Evolutionary conservation across 23 red algal species (phyloP).

Genomic region (Agarophyton chilense): DNA sequence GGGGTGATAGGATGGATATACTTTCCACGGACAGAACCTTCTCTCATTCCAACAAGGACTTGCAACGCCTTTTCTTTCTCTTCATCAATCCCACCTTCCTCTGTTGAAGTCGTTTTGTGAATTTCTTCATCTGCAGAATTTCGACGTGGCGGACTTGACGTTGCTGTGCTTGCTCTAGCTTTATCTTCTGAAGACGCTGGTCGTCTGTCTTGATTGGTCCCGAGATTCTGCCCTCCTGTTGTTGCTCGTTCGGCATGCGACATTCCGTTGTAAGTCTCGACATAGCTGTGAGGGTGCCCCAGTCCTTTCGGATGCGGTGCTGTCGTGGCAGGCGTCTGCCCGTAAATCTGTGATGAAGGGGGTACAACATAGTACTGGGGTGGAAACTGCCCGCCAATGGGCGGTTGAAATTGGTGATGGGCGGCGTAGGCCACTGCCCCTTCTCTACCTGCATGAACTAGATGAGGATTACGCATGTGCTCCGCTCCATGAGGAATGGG

Average conservation of each 20-base stretch:
- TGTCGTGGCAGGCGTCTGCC: background rate
- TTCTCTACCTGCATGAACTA: constrained; percentile 37
- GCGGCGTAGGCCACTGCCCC: constrained; percentile 15
- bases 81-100: background rate
- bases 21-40: background rate
- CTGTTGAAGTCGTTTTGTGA: background rate
- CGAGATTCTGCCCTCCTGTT: background rate
- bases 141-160: background rate
- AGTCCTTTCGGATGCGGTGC: background rate
- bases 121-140: background rate
- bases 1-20: background rate
- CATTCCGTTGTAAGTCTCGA: background rate
- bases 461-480: constrained; percentile 17
- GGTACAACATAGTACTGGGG: constrained; percentile 31
- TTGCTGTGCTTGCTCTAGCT: background rate
- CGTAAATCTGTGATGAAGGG: constrained; percentile 24
- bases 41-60: constrained; percentile 43
- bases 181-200: background rate
- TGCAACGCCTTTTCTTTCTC: constrained; percentile 50
- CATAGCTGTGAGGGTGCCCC: background rate
- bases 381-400: constrained; percentile 18
- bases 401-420: constrained; percentile 5
- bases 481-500: background rate
- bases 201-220: background rate
- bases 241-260: background rate